Evolutionary conservation across 1,284 basidiomycete genomes (phyloP).

Genomic region (Heliocybe sulcata): DNA sequence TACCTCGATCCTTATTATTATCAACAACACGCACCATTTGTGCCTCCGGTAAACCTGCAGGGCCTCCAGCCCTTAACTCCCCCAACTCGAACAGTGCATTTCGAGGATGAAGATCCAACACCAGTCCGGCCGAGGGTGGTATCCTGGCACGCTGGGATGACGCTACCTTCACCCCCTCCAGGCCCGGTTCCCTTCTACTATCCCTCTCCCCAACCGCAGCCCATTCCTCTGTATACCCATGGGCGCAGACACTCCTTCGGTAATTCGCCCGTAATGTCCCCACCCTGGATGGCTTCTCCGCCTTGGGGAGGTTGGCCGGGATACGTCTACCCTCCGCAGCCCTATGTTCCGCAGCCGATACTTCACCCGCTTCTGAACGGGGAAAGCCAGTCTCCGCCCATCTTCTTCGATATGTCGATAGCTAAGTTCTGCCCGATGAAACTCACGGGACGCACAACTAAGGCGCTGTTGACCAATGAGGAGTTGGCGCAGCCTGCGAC

Average conservation of each 20-base stretch:
- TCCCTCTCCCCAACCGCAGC: neutral
- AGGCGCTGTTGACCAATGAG: constrained; percentile 27
- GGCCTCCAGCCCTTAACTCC: neutral
- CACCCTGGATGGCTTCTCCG: neutral
- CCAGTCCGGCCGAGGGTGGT: neutral
- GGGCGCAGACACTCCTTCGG: constrained; percentile 1
- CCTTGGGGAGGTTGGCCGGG: neutral
- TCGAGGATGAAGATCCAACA: neutral
- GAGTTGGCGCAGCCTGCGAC: constrained; percentile 48
- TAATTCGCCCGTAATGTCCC: neutral
- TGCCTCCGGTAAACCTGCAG: neutral
- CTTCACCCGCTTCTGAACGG: constrained; percentile 53
- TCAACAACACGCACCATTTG: neutral
- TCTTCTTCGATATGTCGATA: constrained; percentile 49
- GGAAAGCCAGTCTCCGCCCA: constrained; percentile 30
- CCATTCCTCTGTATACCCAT: neutral
- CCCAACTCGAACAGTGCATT: neutral
- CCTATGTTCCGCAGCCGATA: constrained; percentile 17
- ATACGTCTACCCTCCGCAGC: constrained; percentile 2
- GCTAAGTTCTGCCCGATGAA: constrained; percentile 37
- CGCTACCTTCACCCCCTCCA: neutral
- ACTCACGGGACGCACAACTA: constrained; percentile 28
- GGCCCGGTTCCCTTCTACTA: neutral
- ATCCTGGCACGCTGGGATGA: constrained; percentile 5
- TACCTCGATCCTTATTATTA: constrained; percentile 1